Evolutionary conservation across 352 stramenopile genomes (phyloP).

Genomic region (Phytophthora macrochlamydospora): DNA sequence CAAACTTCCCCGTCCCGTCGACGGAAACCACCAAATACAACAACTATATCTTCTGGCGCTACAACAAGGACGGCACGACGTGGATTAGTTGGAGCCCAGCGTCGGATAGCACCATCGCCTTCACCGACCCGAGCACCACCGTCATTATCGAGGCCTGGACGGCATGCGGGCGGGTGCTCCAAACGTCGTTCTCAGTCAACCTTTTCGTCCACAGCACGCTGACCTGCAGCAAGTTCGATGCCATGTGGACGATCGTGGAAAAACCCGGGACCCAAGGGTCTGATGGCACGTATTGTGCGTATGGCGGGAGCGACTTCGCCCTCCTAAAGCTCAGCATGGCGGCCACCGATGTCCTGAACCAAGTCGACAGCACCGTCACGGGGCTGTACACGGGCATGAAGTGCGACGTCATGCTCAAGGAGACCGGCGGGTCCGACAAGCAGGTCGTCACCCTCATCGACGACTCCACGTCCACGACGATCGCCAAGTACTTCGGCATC

Average conservation of each 20-base stretch:
- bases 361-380: constrained; percentile 4
- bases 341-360: constrained; percentile 5
- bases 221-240: constrained; percentile 16
- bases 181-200: constrained; percentile 34
- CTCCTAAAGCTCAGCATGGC: constrained; percentile 15
- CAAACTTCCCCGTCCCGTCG: constrained; percentile 1
- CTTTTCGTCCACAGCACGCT: constrained; percentile 40
- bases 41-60: constrained; percentile 56
- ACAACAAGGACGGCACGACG: constrained; percentile 25
- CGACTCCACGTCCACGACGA: constrained; percentile 5
- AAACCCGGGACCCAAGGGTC: constrained; percentile 11
- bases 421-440: constrained; percentile 7
- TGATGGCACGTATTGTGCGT: constrained; percentile 16
- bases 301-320: constrained; percentile 27
- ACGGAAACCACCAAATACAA: constrained; percentile 1
- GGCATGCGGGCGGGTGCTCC: constrained; percentile 43
- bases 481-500: constrained; percentile 39
- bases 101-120: constrained; percentile 20
- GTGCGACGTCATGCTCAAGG: constrained; percentile 21
- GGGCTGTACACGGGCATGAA: constrained; percentile 11
- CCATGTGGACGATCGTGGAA: constrained; percentile 19
- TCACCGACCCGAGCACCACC: constrained; percentile 35
- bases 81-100: constrained; percentile 15
- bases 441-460: constrained; percentile 5
- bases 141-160: constrained; percentile 61